These are phyloP conservation scores for Paraconiothyrium sp. DNA, from an alignment of 2,329 filamentous ascomycete species.

Conservation along the genomic window DNA sequence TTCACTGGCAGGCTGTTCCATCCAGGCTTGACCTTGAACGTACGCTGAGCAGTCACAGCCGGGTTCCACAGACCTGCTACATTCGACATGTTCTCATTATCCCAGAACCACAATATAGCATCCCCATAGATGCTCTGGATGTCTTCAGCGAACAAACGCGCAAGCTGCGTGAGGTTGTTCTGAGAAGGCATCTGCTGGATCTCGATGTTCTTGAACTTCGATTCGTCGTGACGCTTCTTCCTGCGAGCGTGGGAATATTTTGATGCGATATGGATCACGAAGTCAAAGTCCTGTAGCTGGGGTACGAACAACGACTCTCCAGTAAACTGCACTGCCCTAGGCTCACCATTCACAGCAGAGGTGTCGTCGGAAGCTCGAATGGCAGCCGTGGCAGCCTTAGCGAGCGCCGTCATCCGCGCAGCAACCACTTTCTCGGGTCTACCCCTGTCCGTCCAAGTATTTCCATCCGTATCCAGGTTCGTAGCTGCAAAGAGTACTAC, in stretches of 20 bases:
- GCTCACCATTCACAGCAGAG: constrained; percentile 23
- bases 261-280: constrained; percentile 76
- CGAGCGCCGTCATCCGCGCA: constrained; percentile 81
- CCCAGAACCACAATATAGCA: constrained; percentile 81
- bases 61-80: constrained; percentile 75
- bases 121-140: constrained; percentile 73
- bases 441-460: constrained; percentile 77
- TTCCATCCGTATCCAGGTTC: constrained; percentile 78
- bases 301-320: constrained; percentile 74
- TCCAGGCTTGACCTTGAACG: constrained; percentile 75
- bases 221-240: constrained; percentile 45
- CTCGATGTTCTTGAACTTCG: constrained; percentile 83
- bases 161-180: constrained; percentile 67
- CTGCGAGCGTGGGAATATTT: constrained; percentile 56
- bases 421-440: constrained; percentile 83
- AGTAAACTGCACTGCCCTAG: constrained; percentile 38
- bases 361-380: constrained; percentile 62
- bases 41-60: constrained; percentile 57
- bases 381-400: constrained; percentile 70
- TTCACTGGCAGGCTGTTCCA: constrained; percentile 70
- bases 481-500: constrained; percentile 84
- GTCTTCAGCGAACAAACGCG: constrained; percentile 71
- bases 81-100: constrained; percentile 64
- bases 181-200: constrained; percentile 53
- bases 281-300: constrained; percentile 80